Conservation (phyloP, 331 rosid genomes). For the Stylosanthes scabra region DNA sequence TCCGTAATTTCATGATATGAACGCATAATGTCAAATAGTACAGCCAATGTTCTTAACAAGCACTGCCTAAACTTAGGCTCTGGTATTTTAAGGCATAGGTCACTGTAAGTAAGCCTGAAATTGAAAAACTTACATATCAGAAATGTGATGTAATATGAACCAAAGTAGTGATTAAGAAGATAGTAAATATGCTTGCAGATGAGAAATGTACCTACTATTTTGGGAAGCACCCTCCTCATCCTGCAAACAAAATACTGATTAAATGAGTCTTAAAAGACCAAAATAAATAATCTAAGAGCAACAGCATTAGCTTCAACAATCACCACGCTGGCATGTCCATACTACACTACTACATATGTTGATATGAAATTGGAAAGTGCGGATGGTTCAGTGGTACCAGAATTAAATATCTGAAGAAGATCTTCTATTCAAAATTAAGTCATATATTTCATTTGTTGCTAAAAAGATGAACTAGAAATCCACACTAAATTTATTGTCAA, state of each 20-base stretch:
- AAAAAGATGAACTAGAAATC: constrained; percentile 15
- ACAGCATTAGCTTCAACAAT: constrained; percentile 1
- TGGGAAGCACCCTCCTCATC: constrained; percentile 69
- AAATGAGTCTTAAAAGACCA: constrained; percentile 25
- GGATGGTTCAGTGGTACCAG: constrained; percentile 17
- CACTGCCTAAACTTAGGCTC: constrained; percentile 94
- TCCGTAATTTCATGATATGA: constrained; percentile 92
- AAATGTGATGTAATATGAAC: constrained; percentile 24
- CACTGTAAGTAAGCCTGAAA: constrained; percentile 98
- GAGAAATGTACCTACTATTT: constrained; percentile 77
- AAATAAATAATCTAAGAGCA: constrained; percentile 31
- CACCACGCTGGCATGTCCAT: too few relatives aligned
- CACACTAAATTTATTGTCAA: constrained; percentile 11
- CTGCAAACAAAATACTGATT: constrained; percentile 58
- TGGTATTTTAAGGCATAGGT: constrained; percentile 88
- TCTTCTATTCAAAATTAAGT: constrained; percentile 1
- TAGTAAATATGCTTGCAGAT: constrained; percentile 31
- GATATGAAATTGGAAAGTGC: constrained; percentile 14
- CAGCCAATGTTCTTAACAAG: constrained; percentile 79
- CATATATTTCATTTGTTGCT: background rate
- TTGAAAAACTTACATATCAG: constrained; percentile 44
- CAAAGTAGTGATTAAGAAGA: constrained; percentile 16
- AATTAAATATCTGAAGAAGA: background rate
- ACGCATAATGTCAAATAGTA: constrained; percentile 80
- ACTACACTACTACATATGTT: background rate